Evolutionary conservation across 1,284 basidiomycete species (phyloP).

Genomic region (Irpex sp.): DNA sequence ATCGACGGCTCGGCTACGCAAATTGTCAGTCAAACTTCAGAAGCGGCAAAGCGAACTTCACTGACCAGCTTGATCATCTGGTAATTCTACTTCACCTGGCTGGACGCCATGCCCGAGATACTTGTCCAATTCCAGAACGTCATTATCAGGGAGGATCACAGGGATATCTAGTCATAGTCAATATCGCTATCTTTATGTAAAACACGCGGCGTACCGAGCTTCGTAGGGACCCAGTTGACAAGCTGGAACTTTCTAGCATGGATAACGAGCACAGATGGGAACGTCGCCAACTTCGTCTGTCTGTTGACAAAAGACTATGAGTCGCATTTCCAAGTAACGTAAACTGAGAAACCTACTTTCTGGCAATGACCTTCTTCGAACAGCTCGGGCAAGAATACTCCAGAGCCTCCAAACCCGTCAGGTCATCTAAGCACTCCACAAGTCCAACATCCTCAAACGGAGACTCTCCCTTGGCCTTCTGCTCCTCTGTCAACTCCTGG

Average conservation of each 20-base stretch:
- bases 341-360: conserved; percentile 42
- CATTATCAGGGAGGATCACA: conserved; percentile 64
- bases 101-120: conserved; percentile 78
- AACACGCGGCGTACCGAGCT: conserved; percentile 65
- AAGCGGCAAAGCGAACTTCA: conserved; percentile 32
- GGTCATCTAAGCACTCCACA: conserved; percentile 61
- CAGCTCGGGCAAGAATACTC: conserved; percentile 70
- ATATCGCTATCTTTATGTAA: neutral
- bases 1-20: conserved; percentile 36
- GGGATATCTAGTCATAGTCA: conserved; percentile 68
- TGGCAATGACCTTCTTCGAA: conserved; percentile 60
- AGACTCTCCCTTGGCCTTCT: conserved; percentile 57
- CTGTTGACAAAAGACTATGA: conserved; percentile 32
- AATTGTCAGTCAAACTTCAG: conserved; percentile 9
- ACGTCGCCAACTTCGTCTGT: conserved; percentile 76
- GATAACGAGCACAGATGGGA: conserved; percentile 86
- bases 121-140: conserved; percentile 61
- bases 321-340: neutral
- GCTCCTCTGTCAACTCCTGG: conserved; percentile 28
- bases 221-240: conserved; percentile 95
- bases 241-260: conserved; percentile 96
- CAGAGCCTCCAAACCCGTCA: conserved; percentile 68
- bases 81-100: conserved; percentile 70
- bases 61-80: conserved; percentile 47
- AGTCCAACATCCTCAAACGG: conserved; percentile 73